Percentiles rank a stretch among this genome's conserved stretches.
phyloP scores from a whole-genome alignment of 495 filamentous ascomycete species.

The Darksidea phi region DNA sequence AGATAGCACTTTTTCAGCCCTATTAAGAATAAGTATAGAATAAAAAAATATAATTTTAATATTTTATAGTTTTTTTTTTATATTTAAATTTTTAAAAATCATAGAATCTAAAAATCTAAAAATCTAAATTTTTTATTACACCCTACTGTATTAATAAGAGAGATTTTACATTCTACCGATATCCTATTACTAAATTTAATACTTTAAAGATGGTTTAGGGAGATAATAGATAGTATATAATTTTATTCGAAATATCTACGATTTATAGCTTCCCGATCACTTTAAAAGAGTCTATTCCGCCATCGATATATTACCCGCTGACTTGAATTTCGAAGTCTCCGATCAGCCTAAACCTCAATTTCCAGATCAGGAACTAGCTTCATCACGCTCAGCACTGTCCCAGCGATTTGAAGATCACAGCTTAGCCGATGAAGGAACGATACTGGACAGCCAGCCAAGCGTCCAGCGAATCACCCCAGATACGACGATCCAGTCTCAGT shows the following conservation, averaged over 20 bases:
- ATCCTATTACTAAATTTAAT: constrained; percentile 36
- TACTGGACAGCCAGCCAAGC: too few relatives aligned
- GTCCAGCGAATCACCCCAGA: too few relatives aligned
- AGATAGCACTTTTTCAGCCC: too few relatives aligned
- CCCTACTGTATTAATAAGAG: constrained; percentile 8
- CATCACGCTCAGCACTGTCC: constrained; percentile 15
- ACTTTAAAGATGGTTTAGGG: constrained; percentile 29
- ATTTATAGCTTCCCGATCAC: constrained; percentile 26
- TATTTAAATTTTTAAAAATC: too few relatives aligned
- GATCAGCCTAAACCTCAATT: neutral
- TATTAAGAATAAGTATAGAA: too few relatives aligned
- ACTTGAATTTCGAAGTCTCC: too few relatives aligned
- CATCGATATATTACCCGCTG: constrained; percentile 15
- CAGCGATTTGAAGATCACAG: constrained; percentile 1
- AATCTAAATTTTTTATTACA: too few relatives aligned
- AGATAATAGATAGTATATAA: constrained; percentile 30
- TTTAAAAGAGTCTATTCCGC: constrained; percentile 22
- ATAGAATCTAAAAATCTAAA: too few relatives aligned
- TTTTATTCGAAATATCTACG: constrained; percentile 14
- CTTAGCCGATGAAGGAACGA: too few relatives aligned
- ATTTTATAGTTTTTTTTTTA: too few relatives aligned
- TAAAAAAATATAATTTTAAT: too few relatives aligned
- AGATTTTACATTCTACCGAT: constrained; percentile 37
- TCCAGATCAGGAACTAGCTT: constrained; percentile 9
- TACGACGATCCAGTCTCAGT: too few relatives aligned